Percentiles rank a stretch among this genome's conserved stretches.
Evolutionary conservation across 345 rosid species (phyloP).

Genomic region (Eucalyptus melliodora): DNA sequence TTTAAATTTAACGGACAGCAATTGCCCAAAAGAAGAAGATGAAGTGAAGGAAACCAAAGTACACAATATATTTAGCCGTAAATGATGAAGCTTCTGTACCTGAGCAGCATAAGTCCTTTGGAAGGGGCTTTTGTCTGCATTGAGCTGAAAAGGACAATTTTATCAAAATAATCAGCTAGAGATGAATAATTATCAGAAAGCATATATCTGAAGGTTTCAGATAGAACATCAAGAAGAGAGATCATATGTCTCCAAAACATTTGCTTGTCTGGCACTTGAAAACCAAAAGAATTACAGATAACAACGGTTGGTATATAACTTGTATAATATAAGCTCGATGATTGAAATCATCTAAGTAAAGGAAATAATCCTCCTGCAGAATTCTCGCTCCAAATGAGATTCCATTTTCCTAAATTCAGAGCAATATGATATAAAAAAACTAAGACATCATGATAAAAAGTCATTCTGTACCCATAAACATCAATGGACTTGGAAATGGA

Average conservation of each 20-base stretch:
- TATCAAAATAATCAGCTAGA: not conserved
- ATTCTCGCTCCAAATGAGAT: not conserved
- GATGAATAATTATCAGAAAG: not conserved
- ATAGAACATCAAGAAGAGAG: not conserved
- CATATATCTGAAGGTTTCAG: not conserved
- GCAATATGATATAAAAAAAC: not conserved
- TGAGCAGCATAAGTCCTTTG: conserved; percentile 95
- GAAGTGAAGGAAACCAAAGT: not conserved
- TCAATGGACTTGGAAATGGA: not conserved
- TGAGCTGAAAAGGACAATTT: conserved; percentile 51
- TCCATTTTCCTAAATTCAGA: not conserved
- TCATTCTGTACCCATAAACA: not conserved
- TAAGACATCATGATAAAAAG: not conserved
- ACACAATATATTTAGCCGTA: not conserved
- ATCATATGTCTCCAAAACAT: not conserved
- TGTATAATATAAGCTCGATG: not conserved
- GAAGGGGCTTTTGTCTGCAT: conserved; percentile 86
- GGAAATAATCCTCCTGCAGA: not conserved
- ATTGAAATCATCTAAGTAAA: not conserved
- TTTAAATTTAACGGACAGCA: not conserved
- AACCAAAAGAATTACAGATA: not conserved
- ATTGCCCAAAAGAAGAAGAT: not conserved
- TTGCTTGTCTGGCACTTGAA: not conserved
- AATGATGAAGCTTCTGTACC: conserved; percentile 15
- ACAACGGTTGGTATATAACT: not conserved